A percentile compares a stretch with the other conserved stretches of the same genome.
These are phyloP conservation scores for Pestalotiopsis sp. DNA, from an alignment of 2,329 filamentous ascomycete species.

Conservation along the genomic window DNA sequence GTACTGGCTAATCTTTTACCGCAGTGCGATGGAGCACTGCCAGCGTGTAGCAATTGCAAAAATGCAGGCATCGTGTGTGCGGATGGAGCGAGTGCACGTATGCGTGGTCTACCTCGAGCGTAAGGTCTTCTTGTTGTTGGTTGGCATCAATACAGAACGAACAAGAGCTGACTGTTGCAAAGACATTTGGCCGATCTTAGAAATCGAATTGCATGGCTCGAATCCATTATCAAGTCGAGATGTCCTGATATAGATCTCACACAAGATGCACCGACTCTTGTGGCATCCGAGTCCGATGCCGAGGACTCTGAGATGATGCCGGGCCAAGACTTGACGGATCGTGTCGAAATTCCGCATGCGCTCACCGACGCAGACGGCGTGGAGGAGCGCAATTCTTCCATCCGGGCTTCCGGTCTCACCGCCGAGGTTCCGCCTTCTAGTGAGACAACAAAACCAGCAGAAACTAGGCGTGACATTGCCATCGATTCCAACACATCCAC, in stretches of 20 bases:
- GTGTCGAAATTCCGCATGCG: background rate
- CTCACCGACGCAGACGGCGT: background rate
- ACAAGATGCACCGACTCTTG: constrained; percentile 16
- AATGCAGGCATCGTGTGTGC: constrained; percentile 44
- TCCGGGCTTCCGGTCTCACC: background rate
- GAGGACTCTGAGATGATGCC: constrained; percentile 11
- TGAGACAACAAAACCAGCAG: background rate
- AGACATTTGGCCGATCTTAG: background rate
- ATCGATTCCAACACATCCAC: constrained; percentile 16
- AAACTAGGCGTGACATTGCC: constrained; percentile 18
- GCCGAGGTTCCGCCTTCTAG: background rate
- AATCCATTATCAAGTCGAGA: constrained; percentile 42
- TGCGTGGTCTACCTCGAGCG: constrained; percentile 45
- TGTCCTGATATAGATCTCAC: constrained; percentile 45
- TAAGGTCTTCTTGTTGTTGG: constrained; percentile 24
- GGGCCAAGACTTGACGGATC: background rate
- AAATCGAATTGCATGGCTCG: constrained; percentile 46
- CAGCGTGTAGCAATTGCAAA: constrained; percentile 45
- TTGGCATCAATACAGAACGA: background rate
- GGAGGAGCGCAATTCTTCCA: background rate
- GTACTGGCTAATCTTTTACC: constrained; percentile 1
- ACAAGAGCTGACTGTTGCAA: background rate
- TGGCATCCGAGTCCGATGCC: constrained; percentile 20
- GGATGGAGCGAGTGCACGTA: constrained; percentile 44
- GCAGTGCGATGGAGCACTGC: constrained; percentile 47